phyloP scores from a whole-genome alignment of 2,329 filamentous ascomycete species.

The Scleromitrula shiraiana region DNA sequence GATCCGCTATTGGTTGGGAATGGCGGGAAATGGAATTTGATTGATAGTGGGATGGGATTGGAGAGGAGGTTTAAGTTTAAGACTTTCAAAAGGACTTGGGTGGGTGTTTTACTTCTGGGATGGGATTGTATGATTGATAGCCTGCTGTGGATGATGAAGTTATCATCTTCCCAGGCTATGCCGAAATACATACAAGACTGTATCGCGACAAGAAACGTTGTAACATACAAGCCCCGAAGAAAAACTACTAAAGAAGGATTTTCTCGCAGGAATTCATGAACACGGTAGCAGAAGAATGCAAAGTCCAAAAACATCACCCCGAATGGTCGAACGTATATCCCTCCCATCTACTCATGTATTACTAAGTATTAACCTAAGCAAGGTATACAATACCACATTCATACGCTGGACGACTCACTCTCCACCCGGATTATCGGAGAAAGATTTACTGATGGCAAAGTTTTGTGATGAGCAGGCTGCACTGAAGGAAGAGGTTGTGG shows the following conservation, averaged over 20 bases:
- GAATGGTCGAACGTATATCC: conserved; percentile 64
- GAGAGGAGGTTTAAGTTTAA: conserved; percentile 57
- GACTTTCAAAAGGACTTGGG: conserved; percentile 59
- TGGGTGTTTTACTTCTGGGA: conserved; percentile 30
- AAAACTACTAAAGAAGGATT: neutral
- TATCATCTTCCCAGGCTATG: neutral
- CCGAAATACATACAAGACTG: no score
- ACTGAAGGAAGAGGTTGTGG: neutral
- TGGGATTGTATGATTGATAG: neutral
- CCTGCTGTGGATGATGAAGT: neutral
- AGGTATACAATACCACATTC: conserved; percentile 64
- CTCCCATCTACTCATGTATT: neutral
- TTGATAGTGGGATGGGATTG: conserved; percentile 43
- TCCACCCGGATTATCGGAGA: conserved; percentile 55
- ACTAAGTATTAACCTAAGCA: neutral
- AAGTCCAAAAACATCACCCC: conserved; percentile 61
- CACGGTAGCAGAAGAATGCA: conserved; percentile 59
- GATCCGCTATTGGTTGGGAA: conserved; percentile 1
- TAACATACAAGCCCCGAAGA: neutral
- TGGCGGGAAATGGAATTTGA: conserved; percentile 42
- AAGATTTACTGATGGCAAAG: conserved; percentile 54
- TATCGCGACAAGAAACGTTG: neutral
- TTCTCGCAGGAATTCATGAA: conserved; percentile 63
- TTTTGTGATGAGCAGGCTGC: conserved; percentile 40
- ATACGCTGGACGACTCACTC: conserved; percentile 69